Conservation (phyloP, 257 asterid species). For the Nicotiana knightiana region DNA sequence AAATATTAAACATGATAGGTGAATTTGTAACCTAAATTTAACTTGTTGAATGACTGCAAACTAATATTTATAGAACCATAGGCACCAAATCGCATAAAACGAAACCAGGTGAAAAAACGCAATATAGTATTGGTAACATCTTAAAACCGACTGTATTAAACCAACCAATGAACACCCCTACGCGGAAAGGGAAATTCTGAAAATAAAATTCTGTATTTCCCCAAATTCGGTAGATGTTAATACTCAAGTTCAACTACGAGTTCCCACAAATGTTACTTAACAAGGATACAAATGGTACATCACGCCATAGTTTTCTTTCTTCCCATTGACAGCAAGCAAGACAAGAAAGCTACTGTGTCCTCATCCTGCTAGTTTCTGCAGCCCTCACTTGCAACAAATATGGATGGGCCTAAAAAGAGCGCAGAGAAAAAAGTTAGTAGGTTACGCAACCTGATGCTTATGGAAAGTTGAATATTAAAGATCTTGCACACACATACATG, state of each 20-base stretch:
- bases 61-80: no score
- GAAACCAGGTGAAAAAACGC: no score
- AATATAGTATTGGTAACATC: no score
- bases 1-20: no score
- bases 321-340: background rate
- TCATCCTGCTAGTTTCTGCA: constrained; percentile 14
- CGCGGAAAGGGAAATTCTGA: no score
- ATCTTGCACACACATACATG: background rate
- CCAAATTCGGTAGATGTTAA: background rate
- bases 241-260: background rate
- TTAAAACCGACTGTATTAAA: no score
- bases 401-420: constrained; percentile 10
- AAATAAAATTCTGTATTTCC: background rate
- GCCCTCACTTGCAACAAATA: constrained; percentile 16
- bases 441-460: background rate
- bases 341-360: constrained; percentile 3
- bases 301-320: background rate
- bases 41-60: no score
- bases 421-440: background rate
- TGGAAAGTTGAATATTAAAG: background rate
- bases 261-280: background rate
- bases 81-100: no score
- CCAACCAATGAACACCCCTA: no score
- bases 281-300: background rate
- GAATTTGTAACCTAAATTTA: no score